Conservation (phyloP, 2,329 filamentous ascomycete species). For the Apiospora sp. region DNA sequence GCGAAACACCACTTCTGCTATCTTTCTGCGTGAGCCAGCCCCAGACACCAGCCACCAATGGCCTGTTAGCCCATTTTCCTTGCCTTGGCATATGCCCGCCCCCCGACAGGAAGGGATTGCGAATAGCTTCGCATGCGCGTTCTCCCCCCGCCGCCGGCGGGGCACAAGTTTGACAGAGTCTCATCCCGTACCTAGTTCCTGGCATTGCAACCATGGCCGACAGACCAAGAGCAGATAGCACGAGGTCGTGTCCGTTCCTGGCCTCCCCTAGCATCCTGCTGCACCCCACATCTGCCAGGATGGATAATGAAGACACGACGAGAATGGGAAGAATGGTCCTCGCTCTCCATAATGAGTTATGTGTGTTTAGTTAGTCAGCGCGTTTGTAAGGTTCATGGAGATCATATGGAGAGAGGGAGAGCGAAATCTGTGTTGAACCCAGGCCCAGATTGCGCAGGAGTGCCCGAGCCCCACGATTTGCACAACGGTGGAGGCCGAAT, state of each 20-base stretch:
- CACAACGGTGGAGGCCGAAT: constrained; percentile 1
- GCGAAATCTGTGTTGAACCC: neutral
- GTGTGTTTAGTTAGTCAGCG: neutral
- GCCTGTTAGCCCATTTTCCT: neutral
- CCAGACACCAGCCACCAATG: constrained; percentile 1
- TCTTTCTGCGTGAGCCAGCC: neutral
- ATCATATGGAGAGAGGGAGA: neutral
- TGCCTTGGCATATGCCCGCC: neutral
- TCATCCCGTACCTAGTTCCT: constrained; percentile 7
- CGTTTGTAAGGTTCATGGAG: neutral
- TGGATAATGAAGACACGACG: neutral
- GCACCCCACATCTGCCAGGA: neutral
- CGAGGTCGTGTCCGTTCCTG: neutral
- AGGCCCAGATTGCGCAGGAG: constrained; percentile 5
- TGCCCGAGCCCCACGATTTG: constrained; percentile 6
- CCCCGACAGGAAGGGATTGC: neutral
- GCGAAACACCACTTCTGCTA: neutral
- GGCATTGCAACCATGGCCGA: neutral
- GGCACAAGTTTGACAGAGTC: neutral
- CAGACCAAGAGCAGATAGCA: neutral
- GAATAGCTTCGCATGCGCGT: constrained; percentile 10
- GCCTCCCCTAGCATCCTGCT: too few species aligned
- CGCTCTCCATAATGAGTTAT: neutral
- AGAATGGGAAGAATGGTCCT: neutral
- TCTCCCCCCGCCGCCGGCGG: neutral